Evolutionary conservation across 1,139 yeast genomes (phyloP).

Genomic region (Zygoascus sp.): DNA sequence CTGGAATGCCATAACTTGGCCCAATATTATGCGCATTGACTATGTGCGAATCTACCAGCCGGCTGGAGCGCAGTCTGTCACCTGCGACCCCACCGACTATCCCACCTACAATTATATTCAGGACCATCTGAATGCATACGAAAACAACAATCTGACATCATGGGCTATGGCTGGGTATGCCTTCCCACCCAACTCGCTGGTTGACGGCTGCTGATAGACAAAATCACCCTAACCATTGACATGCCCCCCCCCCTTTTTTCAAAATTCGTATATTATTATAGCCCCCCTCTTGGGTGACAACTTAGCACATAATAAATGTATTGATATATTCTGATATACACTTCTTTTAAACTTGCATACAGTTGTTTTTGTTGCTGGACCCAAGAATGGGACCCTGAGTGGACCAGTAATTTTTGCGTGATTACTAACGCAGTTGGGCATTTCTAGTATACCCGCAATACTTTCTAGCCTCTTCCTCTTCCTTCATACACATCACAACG

Average conservation of each 20-base stretch:
- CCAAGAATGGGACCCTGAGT: neutral
- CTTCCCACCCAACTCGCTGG: constrained; percentile 53
- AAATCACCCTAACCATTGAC: no score
- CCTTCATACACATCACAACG: neutral
- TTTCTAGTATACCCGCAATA: neutral
- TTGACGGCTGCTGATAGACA: constrained; percentile 38
- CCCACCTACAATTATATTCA: constrained; percentile 75
- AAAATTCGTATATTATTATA: neutral
- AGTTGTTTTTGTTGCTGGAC: no score
- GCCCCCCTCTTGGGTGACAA: neutral
- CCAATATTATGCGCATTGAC: constrained; percentile 63
- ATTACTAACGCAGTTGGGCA: neutral
- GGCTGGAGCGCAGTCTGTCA: constrained; percentile 42
- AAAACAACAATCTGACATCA: constrained; percentile 55
- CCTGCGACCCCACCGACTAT: constrained; percentile 71
- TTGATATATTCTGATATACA: neutral
- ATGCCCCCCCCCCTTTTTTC: no score
- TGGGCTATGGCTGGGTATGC: constrained; percentile 67
- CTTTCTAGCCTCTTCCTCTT: neutral
- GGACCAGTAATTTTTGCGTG: constrained; percentile 1
- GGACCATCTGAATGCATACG: constrained; percentile 57
- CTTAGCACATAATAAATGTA: neutral
- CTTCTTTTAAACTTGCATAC: no score
- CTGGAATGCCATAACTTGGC: constrained; percentile 68
- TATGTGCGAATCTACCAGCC: constrained; percentile 81